A percentile compares a stretch with the other conserved stretches of the same genome.
Evolutionary conservation across 2,329 filamentous ascomycete genomes (phyloP).

Genomic region (Fusarium solani-melongenae): DNA sequence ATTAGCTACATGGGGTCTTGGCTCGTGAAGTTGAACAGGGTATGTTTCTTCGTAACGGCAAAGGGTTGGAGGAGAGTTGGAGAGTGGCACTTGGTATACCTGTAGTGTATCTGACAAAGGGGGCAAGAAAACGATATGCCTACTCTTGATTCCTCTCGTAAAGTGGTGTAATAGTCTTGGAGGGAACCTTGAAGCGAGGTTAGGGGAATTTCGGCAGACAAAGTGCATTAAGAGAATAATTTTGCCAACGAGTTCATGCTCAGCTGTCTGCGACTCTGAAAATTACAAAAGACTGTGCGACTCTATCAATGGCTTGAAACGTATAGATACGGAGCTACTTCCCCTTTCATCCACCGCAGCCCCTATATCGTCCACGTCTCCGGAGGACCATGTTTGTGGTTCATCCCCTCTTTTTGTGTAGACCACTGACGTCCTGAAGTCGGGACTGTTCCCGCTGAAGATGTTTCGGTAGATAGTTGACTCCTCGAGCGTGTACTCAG

Average conservation of each 20-base stretch:
- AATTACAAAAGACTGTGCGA: not conserved
- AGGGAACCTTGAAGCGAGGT: not conserved
- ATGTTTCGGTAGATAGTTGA: not conserved
- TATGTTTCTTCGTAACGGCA: not conserved
- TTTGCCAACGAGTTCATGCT: not conserved
- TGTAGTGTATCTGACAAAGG: not conserved
- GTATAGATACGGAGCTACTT: not conserved
- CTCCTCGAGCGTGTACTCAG: not conserved
- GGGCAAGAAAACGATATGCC: fast-evolving
- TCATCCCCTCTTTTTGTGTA: not conserved
- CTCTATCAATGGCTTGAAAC: not conserved
- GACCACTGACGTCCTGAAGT: not conserved
- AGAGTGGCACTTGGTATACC: not conserved
- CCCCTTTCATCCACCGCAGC: not conserved
- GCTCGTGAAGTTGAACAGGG: not conserved
- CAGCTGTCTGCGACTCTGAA: no score
- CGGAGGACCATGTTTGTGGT: not conserved
- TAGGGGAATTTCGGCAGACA: not conserved
- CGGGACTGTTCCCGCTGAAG: not conserved
- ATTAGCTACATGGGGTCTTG: not conserved
- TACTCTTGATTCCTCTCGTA: not conserved
- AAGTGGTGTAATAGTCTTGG: not conserved
- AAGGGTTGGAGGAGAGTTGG: not conserved
- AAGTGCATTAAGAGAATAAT: not conserved
- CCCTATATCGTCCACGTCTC: not conserved